A percentile compares a stretch with the other conserved stretches of the same genome.
Evolutionary conservation across 345 rosid genomes (phyloP).

Genomic region (Microcos paniculata): DNA sequence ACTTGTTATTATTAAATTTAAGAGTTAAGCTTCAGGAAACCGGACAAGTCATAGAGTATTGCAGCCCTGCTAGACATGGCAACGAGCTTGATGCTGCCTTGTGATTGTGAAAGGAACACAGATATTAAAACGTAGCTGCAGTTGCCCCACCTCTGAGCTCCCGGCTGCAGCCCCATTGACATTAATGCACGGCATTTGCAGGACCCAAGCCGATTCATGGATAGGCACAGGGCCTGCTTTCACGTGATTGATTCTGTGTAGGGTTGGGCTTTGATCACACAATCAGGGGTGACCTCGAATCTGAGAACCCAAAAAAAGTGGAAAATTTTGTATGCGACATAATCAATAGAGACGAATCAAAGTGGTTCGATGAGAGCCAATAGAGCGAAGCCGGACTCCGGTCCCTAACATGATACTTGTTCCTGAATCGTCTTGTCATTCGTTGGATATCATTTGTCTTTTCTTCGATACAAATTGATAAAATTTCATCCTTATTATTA

Average conservation of each 20-base stretch:
- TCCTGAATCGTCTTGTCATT: background rate
- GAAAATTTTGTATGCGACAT: background rate
- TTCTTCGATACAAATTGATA: background rate
- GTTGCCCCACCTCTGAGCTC: background rate
- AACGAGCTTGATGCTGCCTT: conserved; percentile 27
- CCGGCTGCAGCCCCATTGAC: too few relatives aligned
- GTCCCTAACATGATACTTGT: background rate
- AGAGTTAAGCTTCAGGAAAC: background rate
- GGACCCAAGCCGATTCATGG: too few relatives aligned
- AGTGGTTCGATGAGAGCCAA: background rate
- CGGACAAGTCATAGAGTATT: background rate
- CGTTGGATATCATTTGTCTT: background rate
- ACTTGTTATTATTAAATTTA: too few relatives aligned
- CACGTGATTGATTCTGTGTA: background rate
- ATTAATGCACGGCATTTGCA: too few relatives aligned
- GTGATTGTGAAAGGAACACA: conserved; percentile 19
- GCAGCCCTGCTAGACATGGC: conserved; percentile 21
- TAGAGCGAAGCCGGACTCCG: background rate
- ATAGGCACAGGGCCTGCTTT: background rate
- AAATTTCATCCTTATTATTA: background rate
- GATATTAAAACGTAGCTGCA: too few relatives aligned
- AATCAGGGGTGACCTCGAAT: background rate
- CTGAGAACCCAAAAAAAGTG: background rate
- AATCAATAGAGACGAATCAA: background rate
- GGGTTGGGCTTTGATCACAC: background rate